Base-by-base conservation (phyloP, 2,329 filamentous ascomycete genomes). In the Torrubiella hemipterigena region DNA sequence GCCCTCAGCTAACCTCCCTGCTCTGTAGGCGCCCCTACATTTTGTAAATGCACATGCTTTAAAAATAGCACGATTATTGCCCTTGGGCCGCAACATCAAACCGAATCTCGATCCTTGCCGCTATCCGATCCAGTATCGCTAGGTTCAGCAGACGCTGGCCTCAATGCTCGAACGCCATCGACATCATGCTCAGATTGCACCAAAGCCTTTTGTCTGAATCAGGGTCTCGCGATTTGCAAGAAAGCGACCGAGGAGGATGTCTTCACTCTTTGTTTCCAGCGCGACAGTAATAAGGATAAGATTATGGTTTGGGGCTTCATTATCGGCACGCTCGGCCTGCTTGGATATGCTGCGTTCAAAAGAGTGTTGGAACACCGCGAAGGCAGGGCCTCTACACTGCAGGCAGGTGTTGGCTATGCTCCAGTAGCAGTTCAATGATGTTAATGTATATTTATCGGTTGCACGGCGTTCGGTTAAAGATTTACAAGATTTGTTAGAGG, bases 11-110 rank as follows among this genome's bases (percentile, higher is more conserved):
- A 39, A 52, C 40, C 32, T 22, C 17, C 20, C 6, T 33, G 9
- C 21, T 11, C n/a, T n/a, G n/a, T 45, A 77, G 73, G 67, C 19
- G 66, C 71, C 26, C 73, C 71, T 13, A 71, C 69, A 3, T 79
- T 78, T 50, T 79, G 74, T 63, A 79, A 79, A 63, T 79, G 74
- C 57, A 78, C 72, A 42, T 79, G 74, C 58, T 76, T 76, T 58
- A 72, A 70, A 43, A 78, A 79, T 58, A 75, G 69, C 61, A 78
- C 73, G 41, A 75, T 79, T 45, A 75, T 79, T 47, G 63, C 68
- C 11, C 63, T 77, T 8, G 68, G 63, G n/a, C 63, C 67, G 4
- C 53, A 61, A 36, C 44, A 54, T 31, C 40, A 50, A 38, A 3
- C 31, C 39, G 38, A 23, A 38, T 23, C 34, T 42, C 29, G 31